phyloP scores from a whole-genome alignment of 192 early-diverging fungal genomes.

The Linnemannia schmuckeri region DNA sequence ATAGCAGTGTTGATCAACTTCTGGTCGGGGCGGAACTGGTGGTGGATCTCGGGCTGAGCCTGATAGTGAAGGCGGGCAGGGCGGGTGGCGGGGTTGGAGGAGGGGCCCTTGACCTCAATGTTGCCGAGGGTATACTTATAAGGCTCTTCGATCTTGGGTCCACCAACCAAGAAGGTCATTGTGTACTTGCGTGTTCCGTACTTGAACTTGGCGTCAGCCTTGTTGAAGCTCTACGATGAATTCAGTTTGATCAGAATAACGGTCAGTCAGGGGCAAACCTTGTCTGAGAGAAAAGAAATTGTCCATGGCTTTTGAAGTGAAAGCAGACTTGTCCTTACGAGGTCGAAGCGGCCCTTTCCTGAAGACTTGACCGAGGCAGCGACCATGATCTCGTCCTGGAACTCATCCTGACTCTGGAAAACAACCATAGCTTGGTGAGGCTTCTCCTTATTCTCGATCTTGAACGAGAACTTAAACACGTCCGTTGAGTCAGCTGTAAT shows the following conservation, averaged over 20 bases:
- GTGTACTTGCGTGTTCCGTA: conserved; percentile 44
- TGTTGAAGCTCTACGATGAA: conserved; percentile 28
- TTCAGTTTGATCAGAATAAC: not conserved
- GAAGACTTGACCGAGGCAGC: conserved; percentile 44
- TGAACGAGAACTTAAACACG: conserved; percentile 45
- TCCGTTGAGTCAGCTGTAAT: conserved; percentile 30
- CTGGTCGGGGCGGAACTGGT: conserved; percentile 63
- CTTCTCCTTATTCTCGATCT: conserved; percentile 44
- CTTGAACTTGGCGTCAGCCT: conserved; percentile 25
- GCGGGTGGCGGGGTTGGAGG: conserved; percentile 32
- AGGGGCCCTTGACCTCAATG: conserved; percentile 43
- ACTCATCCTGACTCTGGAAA: conserved; percentile 55
- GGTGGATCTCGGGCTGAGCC: conserved; percentile 63
- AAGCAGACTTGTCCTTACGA: conserved; percentile 22
- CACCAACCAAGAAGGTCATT: conserved; percentile 49
- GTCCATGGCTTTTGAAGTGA: not conserved
- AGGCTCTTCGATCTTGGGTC: conserved; percentile 36
- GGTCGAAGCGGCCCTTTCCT: conserved; percentile 51
- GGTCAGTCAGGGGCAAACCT: too few species aligned
- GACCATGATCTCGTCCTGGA: conserved; percentile 49
- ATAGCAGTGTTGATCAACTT: conserved; percentile 61
- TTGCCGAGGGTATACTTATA: conserved; percentile 44
- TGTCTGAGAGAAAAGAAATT: too few species aligned
- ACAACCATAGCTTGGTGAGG: conserved; percentile 55
- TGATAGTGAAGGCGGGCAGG: conserved; percentile 33